phyloP scores from a whole-genome alignment of 306 rosid genomes.

The Amphicarpaea edgeworthii region DNA sequence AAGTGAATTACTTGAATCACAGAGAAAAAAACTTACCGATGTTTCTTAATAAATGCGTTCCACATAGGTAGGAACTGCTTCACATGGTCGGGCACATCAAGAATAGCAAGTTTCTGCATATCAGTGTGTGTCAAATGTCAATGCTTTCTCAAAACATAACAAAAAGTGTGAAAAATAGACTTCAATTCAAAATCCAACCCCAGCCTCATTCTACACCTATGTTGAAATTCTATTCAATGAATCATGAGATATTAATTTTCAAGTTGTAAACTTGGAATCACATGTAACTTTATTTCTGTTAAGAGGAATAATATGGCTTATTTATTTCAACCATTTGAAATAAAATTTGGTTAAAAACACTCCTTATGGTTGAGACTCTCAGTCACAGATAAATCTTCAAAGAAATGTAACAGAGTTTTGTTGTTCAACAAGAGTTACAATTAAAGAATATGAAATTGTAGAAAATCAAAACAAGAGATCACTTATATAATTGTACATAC shows the following conservation, averaged over 20 bases:
- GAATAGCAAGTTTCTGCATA: constrained; percentile 78
- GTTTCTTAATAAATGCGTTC: constrained; percentile 77
- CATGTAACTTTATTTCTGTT: too few species aligned
- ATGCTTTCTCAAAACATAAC: constrained; percentile 26
- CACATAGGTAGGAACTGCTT: constrained; percentile 81
- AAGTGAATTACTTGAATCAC: constrained; percentile 25
- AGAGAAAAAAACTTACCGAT: constrained; percentile 57
- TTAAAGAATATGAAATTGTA: neutral
- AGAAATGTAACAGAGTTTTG: constrained; percentile 27
- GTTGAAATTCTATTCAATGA: too few species aligned
- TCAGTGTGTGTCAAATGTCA: constrained; percentile 35
- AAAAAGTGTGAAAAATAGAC: too few species aligned
- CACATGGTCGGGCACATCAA: constrained; percentile 61
- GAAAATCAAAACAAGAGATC: constrained; percentile 25
- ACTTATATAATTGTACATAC: constrained; percentile 52
- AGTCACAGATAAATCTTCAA: neutral
- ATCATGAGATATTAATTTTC: too few species aligned
- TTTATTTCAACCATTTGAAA: constrained; percentile 16
- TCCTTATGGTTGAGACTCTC: neutral
- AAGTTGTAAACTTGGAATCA: too few species aligned
- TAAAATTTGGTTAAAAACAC: neutral
- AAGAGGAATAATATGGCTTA: neutral
- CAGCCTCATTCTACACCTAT: too few species aligned
- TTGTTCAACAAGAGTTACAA: constrained; percentile 28
- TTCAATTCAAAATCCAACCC: too few species aligned